phyloP scores from a whole-genome alignment of 1,284 basidiomycete species.

The Boletellus dicymbophilus region DNA sequence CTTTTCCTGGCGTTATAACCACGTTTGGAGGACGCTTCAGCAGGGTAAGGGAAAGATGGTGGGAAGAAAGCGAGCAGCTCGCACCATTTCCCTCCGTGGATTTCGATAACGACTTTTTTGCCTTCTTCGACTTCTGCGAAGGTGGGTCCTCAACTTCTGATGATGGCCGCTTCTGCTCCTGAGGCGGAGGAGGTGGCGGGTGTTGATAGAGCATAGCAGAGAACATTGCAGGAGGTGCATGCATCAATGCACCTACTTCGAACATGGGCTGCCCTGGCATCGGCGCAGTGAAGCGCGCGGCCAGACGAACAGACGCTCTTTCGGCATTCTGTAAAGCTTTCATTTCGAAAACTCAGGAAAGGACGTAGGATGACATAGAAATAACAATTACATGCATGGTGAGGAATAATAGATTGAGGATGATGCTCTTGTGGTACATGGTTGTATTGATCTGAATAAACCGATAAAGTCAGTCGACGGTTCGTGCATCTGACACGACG shows the following conservation, averaged over 20 bases:
- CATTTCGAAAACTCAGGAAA: constrained; percentile 21
- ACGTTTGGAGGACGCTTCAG: constrained; percentile 52
- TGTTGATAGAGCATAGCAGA: constrained; percentile 31
- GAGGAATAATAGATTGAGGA: constrained; percentile 28
- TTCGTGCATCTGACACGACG: constrained; percentile 1
- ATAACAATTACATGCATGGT: constrained; percentile 36
- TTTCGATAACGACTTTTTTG: constrained; percentile 43
- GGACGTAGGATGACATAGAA: constrained; percentile 11
- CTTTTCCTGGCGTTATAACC: constrained; percentile 70
- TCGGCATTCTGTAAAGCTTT: constrained; percentile 53
- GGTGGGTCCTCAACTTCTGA: constrained; percentile 37
- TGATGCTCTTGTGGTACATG: constrained; percentile 35
- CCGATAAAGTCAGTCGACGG: constrained; percentile 16
- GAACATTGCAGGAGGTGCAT: constrained; percentile 31
- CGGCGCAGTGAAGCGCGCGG: constrained; percentile 46
- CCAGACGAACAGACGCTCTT: constrained; percentile 56
- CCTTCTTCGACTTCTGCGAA: constrained; percentile 42
- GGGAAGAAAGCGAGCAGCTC: constrained; percentile 8
- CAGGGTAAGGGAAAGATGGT: constrained; percentile 17
- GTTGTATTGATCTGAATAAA: constrained; percentile 27
- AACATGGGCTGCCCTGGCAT: constrained; percentile 37
- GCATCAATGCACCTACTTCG: constrained; percentile 34
- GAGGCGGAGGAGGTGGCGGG: constrained; percentile 27
- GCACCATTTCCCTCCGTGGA: constrained; percentile 35
- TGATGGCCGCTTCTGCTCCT: constrained; percentile 38